These are phyloP conservation scores for Taphrina deformans DNA, from an alignment of 1,139 yeast genomes.

Conservation along the genomic window DNA sequence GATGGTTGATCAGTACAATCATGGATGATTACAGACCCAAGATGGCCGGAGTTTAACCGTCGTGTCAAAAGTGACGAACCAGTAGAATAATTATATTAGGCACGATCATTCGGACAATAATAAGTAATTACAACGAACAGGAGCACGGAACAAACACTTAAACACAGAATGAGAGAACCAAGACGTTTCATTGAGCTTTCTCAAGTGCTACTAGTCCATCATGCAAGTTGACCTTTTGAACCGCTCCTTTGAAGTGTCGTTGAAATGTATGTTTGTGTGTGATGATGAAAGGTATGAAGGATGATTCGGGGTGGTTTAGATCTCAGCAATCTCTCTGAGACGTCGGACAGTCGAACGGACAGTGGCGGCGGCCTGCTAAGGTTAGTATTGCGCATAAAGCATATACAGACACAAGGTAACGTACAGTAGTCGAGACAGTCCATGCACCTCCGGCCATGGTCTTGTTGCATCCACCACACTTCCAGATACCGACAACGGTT, in stretches of 20 bases:
- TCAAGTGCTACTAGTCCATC: constrained; percentile 1
- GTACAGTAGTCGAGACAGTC: constrained; percentile 65
- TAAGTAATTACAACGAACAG: not conserved
- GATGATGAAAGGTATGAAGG: not conserved
- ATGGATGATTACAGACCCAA: not conserved
- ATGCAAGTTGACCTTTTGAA: not conserved
- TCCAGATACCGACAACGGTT: constrained; percentile 99
- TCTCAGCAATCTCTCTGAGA: constrained; percentile 99
- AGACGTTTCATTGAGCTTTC: not conserved
- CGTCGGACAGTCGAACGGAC: constrained; percentile 99
- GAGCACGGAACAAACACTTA: not conserved
- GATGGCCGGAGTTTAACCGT: not conserved
- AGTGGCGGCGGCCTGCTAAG: constrained; percentile 97
- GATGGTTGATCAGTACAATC: not conserved
- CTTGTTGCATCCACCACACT: constrained; percentile 90
- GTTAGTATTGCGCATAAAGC: not conserved
- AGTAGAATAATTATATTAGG: too few relatives aligned
- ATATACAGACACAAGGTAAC: not conserved
- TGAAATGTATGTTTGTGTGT: constrained; percentile 1
- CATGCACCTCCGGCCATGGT: constrained; percentile 99
- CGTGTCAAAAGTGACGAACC: not conserved
- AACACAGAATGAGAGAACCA: not conserved
- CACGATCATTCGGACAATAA: too few relatives aligned
- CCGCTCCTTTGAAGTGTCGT: constrained; percentile 7
- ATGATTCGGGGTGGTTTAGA: constrained; percentile 53